Percentiles rank a stretch among this genome's conserved stretches.
These are phyloP conservation scores for Heritiera fomes DNA, from an alignment of 345 rosid genomes.

Conservation along the genomic window DNA sequence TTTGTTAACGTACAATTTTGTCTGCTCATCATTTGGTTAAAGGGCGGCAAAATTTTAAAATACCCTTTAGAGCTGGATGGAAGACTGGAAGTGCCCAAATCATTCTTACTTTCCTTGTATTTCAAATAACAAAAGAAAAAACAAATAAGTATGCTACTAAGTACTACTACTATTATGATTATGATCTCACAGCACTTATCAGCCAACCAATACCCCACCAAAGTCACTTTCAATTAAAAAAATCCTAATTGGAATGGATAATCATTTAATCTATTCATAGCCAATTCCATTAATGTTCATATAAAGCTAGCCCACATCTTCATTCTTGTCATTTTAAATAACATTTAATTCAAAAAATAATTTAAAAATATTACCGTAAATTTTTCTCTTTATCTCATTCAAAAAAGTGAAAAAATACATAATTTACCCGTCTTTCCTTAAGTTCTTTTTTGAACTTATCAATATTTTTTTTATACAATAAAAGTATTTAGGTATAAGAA, in stretches of 20 bases:
- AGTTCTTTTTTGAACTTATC: too few relatives aligned
- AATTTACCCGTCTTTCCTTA: too few relatives aligned
- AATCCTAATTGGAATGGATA: slow-evolving; percentile 28
- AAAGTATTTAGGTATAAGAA: too few relatives aligned
- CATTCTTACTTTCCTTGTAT: slow-evolving; percentile 21
- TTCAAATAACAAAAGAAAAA: slow-evolving; percentile 8
- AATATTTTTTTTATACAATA: too few relatives aligned
- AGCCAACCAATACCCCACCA: slow-evolving; percentile 36
- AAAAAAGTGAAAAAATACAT: too few relatives aligned
- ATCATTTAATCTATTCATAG: slow-evolving; percentile 30
- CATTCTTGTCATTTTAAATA: slow-evolving; percentile 26
- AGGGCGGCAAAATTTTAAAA: slow-evolving; percentile 14
- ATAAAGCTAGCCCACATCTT: slow-evolving; percentile 27
- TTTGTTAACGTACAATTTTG: too few relatives aligned
- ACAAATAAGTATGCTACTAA: background rate
- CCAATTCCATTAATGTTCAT: slow-evolving; percentile 13
- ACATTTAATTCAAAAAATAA: slow-evolving; percentile 24
- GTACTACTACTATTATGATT: background rate
- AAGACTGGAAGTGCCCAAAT: slow-evolving; percentile 27
- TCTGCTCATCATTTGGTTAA: background rate
- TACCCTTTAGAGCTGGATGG: background rate
- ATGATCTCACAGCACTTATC: slow-evolving; percentile 6
- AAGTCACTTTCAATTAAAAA: slow-evolving; percentile 30
- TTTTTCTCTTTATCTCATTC: too few relatives aligned
- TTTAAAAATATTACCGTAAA: background rate